Evolutionary conservation across 257 asterid genomes (phyloP), one percentile per base, ranked within the genome.

Genomic region (Gardenia jasminoides): DNA sequence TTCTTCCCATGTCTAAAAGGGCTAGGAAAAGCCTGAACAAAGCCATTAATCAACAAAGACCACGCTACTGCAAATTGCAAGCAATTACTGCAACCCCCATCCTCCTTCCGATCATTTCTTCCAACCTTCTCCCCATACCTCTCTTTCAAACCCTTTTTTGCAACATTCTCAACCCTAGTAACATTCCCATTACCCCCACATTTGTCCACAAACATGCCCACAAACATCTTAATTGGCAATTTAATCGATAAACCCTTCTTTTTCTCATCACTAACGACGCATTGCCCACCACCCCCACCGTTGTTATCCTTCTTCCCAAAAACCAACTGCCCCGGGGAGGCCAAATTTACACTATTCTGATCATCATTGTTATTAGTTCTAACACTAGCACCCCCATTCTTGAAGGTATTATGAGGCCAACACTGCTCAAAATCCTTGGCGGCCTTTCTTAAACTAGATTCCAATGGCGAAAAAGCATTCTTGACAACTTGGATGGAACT

Each of bases 351-450:
- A 72, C 75, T 64, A 70, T 65, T 41, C 26, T 41, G 48, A 68
- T 56, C 67, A 83, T 39, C 70, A 82, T 74, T 10, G 11, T 6
- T 86, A 80, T 52, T 66, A n/a, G 76, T 65, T 58, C 80, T 7
- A 61, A 68, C 56, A 81, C 52, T 85, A 36, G 79, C 72, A 74
- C 66, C 74, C 56, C 84, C 88, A 84, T 77, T 62, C 61, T 80
- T 86, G 44, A 85, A 87, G 74, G 19, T 22, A 1, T 39, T 31
- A 69, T 89, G 93, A 67, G 88, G 89, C 84, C 91, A 92, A 87
- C 95, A 91, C 70, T 83, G 91, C 89, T 93, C 97, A 17, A 95
- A 86, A 82, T 90, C 93, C 85, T 88, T 93, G 0, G 93, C 92
- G 50, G 85, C 94, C 83, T 92, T 90, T 76, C 91, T 88, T 78